Evolutionary conservation across 768 basidiomycete genomes (phyloP), one percentile per base, ranked within the genome.

Genomic region (Suillus clintonianus): DNA sequence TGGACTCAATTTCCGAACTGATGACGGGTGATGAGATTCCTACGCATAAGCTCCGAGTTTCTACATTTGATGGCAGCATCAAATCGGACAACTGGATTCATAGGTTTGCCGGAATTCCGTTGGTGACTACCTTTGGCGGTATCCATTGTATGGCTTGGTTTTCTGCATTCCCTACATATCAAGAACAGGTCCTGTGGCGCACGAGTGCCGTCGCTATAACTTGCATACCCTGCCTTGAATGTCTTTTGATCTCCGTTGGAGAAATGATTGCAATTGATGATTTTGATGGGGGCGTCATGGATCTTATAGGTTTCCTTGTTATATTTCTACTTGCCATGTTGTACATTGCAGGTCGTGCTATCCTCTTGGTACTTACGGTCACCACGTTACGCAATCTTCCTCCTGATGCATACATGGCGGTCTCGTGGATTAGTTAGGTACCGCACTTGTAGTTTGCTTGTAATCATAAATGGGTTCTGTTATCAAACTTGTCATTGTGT

Each of bases 111-210:
- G 51, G n/a, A 39, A 27, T 42, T 2, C 19, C 59, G 15, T 55
- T 66, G 15, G 71, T 55, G 3, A 62, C 45, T 4, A 27, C 70
- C 15, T 76, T 76, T 48, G 75, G 74, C 14, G 69, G 60, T 4
- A 63, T 76, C 22, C 74, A 76, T 62, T 70, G 69, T 48, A 53
- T 67, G 6, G 70, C 71, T 9, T 74, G 73, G 75, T 60, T 59
- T 34, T 64, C 69, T 13, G 3, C 45, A 0, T 76, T 73, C 48
- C 67, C 72, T 5, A 66, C 69, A 3, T 11, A 27, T 4, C 54
- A 39, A 22, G 64, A 72, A 32, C 68, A 59, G 57, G 57, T 59
- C 30, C 32, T 71, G 30, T 75, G 74, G 74, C 67, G 66, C 24
- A 55, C 63, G 2, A 65, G 65, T 8, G 66, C 71, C 3, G n/a